Evolutionary conservation across 2,329 filamentous ascomycete species (phyloP).

Genomic region (Pseudogymnoascus sp.): DNA sequence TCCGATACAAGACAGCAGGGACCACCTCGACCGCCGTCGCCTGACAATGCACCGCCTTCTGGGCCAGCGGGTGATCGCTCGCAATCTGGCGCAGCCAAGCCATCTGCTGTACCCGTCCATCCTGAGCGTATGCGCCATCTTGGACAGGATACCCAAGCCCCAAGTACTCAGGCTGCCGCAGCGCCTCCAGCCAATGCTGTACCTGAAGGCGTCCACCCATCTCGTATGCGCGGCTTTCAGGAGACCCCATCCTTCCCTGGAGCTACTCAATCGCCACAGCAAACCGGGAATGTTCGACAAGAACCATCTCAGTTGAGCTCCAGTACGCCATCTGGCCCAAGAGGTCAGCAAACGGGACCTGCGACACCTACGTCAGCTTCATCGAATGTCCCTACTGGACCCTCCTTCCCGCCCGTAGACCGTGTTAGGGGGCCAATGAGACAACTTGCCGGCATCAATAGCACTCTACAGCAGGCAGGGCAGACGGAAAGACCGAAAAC

Average conservation of each 20-base stretch:
- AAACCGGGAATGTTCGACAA: not conserved
- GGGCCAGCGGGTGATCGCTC: conserved; percentile 24
- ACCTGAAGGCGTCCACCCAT: conserved; percentile 23
- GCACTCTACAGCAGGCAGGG: conserved; percentile 43
- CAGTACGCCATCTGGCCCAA: conserved; percentile 25
- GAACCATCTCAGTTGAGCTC: conserved; percentile 21
- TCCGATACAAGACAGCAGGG: conserved; percentile 28
- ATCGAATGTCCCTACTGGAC: conserved; percentile 25
- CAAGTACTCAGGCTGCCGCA: conserved; percentile 26
- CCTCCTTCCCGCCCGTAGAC: conserved; percentile 20
- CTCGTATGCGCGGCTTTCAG: conserved; percentile 19
- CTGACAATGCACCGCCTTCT: conserved; percentile 27
- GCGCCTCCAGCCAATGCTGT: conserved; percentile 25
- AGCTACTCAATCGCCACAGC: conserved; percentile 24
- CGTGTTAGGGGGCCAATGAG: conserved; percentile 30
- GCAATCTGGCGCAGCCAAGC: conserved; percentile 17
- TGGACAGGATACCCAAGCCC: conserved; percentile 22
- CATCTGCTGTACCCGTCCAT: conserved; percentile 34
- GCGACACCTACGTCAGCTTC: conserved; percentile 19
- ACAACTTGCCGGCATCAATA: conserved; percentile 52
- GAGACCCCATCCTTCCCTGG: conserved; percentile 18
- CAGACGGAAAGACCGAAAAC: conserved; percentile 29
- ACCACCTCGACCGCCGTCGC: conserved; percentile 22
- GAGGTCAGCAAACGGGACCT: conserved; percentile 22
- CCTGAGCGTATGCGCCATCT: conserved; percentile 44